These are phyloP conservation scores for Xerocomellus intermedius DNA, from an alignment of 768 basidiomycete species.

Conservation along the genomic window DNA sequence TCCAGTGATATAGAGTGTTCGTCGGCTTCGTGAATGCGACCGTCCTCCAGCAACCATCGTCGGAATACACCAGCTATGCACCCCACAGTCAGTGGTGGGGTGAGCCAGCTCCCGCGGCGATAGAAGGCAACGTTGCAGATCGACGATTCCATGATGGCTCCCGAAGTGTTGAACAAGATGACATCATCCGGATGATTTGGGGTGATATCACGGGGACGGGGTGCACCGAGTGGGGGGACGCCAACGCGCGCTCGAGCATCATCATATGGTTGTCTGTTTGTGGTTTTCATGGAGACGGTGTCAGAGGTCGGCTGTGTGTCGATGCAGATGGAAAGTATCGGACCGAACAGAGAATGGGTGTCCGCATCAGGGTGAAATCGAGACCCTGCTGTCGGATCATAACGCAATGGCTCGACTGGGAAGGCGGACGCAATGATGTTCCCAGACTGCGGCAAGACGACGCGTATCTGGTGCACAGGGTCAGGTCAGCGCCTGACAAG, in stretches of 20 bases:
- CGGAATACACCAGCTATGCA: constrained; percentile 74
- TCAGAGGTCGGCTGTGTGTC: constrained; percentile 55
- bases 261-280: constrained; percentile 56
- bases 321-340: constrained; percentile 47
- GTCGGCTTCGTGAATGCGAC: constrained; percentile 51
- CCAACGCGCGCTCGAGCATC: constrained; percentile 58
- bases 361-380: constrained; percentile 36
- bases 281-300: constrained; percentile 67
- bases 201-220: not conserved
- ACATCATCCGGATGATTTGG: constrained; percentile 48
- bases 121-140: constrained; percentile 72
- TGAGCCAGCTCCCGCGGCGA: constrained; percentile 58
- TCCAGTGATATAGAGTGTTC: constrained; percentile 42
- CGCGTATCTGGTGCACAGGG: constrained; percentile 45
- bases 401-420: constrained; percentile 31
- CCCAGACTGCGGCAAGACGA: constrained; percentile 45
- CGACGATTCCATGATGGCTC: constrained; percentile 60
- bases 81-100: constrained; percentile 57
- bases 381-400: constrained; percentile 41
- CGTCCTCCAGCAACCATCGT: constrained; percentile 64
- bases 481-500: not conserved
- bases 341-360: constrained; percentile 24
- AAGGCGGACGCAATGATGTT: constrained; percentile 35
- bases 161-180: constrained; percentile 54
- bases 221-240: constrained; percentile 34